Evolutionary conservation across 2,329 filamentous ascomycete species (phyloP).

Genomic region (Phialophora verrucosa): DNA sequence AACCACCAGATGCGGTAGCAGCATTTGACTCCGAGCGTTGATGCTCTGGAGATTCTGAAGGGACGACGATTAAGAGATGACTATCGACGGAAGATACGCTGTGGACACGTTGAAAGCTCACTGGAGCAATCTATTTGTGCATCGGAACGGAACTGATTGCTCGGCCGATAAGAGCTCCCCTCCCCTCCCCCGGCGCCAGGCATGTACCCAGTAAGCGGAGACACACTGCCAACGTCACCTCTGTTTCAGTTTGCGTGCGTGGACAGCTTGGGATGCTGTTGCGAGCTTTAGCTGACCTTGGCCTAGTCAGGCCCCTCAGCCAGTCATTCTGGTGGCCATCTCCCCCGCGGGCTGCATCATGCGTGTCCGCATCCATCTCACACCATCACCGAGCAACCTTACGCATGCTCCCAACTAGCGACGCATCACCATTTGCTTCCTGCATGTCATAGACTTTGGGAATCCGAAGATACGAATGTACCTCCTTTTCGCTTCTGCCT

Average conservation of each 20-base stretch:
- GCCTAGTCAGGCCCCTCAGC: conserved; percentile 8
- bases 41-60: neutral
- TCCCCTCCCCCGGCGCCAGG: no score
- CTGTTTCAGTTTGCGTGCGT: neutral
- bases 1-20: neutral
- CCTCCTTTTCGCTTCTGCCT: conserved; percentile 27
- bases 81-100: no score
- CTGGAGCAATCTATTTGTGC: neutral
- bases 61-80: neutral
- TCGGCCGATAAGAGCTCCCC: conserved; percentile 1
- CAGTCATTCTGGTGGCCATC: neutral
- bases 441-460: conserved; percentile 21
- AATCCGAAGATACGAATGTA: neutral
- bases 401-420: neutral
- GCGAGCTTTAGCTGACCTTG: conserved; percentile 7
- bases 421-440: conserved; percentile 6
- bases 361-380: conserved; percentile 5
- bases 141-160: neutral
- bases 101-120: neutral
- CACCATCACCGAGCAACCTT: neutral
- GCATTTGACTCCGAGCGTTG: neutral
- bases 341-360: conserved; percentile 6
- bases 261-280: neutral
- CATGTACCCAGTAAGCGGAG: neutral
- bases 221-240: conserved; percentile 1